Base-by-base conservation (phyloP, 1,284 basidiomycete species). In the Rugosomyces carneus region DNA sequence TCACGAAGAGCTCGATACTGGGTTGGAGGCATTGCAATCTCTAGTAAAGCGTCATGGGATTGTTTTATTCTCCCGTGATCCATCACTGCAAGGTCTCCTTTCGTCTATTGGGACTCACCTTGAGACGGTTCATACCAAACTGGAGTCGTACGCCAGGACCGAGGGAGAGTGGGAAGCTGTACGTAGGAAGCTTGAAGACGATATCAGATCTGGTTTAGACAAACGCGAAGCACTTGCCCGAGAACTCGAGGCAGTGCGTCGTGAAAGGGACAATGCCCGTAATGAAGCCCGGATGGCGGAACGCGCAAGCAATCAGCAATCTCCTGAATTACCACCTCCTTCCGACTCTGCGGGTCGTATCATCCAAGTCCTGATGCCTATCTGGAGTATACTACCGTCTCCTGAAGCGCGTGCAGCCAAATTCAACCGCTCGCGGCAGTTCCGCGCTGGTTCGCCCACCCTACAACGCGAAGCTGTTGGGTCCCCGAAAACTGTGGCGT, bases 331-430 rank as follows among this genome's bases (percentile, higher is more conserved):
- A 6, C n/a, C n/a, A n/a, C 26, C 41, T 0, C 41, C 47, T 18
- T 42, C 39, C 11, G 51, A 42, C 29, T 51, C 50, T 13, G 37
- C 42, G 24, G 51, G 29, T 19, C 58, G 73, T n/a, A 70, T 89
- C 47, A 68, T 81, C 37, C 67, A 79, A 2, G 63, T 83, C 20
- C 75, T 94, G 24, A 73, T 76, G 40, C 78, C 84, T 5, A 56
- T 93, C n/a, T 94, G 91, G 90, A 63, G 71, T 3, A 71, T 83
- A 27, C 76, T 94, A 0, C 91, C 92, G 5, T 84, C 88, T 0
- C 80, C 86, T 4, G 84, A 87, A 61, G 74, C 80, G 15, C 83
- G 90, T 31, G 80, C 79, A 1, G 68, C 78, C 42, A 86, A 82
- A 53, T 75, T 89, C 45, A 70, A 72, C 11, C 55, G 57, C 49